Evolutionary conservation across 108 stramenopile species (phyloP), one percentile per base, ranked within the genome.

Genomic region (Discostella stelligeroides): DNA sequence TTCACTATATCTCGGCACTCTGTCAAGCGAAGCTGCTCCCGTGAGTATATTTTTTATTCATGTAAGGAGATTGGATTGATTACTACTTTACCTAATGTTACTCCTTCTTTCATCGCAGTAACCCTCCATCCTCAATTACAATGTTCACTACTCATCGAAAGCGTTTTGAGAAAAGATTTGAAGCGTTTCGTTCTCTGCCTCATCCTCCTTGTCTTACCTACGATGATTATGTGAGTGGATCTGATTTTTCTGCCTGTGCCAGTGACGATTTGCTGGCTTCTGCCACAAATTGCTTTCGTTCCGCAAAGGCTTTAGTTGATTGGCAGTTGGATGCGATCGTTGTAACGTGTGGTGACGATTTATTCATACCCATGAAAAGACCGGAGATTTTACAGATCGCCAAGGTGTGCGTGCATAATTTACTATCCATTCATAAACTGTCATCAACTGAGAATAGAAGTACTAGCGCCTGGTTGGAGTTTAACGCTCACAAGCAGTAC

Each of bases 331-430:
- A 53, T 71, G 40, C 55, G 24, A 60, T 65, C 45, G 30, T 70
- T 54, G 21, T 30, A 18, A 24, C 48, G 18, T 72, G 75, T 24
- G 30, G 28, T 8, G 50, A 75, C 45, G 68, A 75, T 34, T 75
- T 68, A 28, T 87, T 64, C 43, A 43, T 66, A 12, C 71, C 86
- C 0, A 61, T 85, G n/a, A 60, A 47, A 10, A 81, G 77, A 50
- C 73, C 68, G 2, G 92, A 90, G 60, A 30, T 87, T 10, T 60
- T 57, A 20, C 60, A 61, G 30, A 41, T 90, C 23, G 51, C 75
- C 15, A 93, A 93, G 67, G 85, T 90, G 24, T 88, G 85, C 48
- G 64, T 93, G 51, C 79, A 85, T 0, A 90, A 90, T 55, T 84
- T 86, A 0, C 53, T 93, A 6, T 93, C 83, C 55, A 50, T 89